Conservation (phyloP, 225 moss, liverwort and hornwort genomes). For the Rhytidiadelphus loreus region DNA sequence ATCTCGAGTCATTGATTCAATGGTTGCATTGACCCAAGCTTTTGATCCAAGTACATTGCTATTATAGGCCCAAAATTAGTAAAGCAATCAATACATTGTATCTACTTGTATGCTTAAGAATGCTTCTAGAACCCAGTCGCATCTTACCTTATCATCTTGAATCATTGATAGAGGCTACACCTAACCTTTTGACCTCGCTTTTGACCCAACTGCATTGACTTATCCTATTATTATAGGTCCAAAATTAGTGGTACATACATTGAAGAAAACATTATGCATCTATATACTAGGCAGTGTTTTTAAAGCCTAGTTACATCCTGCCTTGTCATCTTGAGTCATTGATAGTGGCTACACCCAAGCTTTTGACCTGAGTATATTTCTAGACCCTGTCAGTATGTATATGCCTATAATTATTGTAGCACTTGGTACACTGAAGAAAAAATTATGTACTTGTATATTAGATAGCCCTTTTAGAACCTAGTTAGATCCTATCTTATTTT, state of each 20-base stretch:
- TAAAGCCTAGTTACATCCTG: not conserved
- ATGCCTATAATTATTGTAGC: not conserved
- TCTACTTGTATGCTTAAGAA: not conserved
- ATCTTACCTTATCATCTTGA: not conserved
- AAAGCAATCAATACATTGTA: not conserved
- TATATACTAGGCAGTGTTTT: rapidly evolving
- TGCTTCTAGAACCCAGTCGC: not conserved
- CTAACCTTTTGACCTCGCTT: not conserved
- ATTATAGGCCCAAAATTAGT: not conserved
- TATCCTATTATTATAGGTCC: not conserved
- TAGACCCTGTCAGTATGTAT: not conserved
- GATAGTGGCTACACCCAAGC: not conserved
- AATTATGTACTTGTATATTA: not conserved
- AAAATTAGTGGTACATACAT: not conserved
- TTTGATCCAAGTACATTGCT: not conserved
- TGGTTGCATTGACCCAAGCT: not conserved
- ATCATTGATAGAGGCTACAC: not conserved
- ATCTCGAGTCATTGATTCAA: not conserved
- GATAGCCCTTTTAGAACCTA: not conserved
- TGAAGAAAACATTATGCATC: not conserved
- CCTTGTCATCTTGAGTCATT: not conserved
- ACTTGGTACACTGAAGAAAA: not conserved
- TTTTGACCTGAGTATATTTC: not conserved
- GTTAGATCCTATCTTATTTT: not conserved
- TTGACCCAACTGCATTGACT: not conserved